Percentiles rank a stretch among this genome's conserved stretches.
Conservation (phyloP, 2,329 filamentous ascomycete genomes). For the Paracorniculantispora psalliotae region DNA sequence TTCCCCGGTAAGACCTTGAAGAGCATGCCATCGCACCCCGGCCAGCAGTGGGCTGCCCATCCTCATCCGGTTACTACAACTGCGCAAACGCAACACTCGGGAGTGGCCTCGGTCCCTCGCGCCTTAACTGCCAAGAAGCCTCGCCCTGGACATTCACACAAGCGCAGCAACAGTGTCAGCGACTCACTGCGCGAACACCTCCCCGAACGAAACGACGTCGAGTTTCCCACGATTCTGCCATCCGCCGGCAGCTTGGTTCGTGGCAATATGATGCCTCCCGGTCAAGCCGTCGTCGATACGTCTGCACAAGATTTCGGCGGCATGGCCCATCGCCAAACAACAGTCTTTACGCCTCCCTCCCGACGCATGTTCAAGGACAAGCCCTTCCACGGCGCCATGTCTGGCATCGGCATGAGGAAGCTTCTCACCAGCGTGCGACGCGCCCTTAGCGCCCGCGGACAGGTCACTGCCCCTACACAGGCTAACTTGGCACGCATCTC, state of each 20-base stretch:
- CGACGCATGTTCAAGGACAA: constrained; percentile 39
- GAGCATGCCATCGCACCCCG: constrained; percentile 33
- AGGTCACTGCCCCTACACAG: constrained; percentile 39
- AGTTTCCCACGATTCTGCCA: constrained; percentile 57
- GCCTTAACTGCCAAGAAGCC: constrained; percentile 55
- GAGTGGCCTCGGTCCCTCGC: constrained; percentile 52
- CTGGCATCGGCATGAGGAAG: constrained; percentile 73
- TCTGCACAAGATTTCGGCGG: constrained; percentile 46
- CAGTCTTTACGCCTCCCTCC: constrained; percentile 41
- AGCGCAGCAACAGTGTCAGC: constrained; percentile 80
- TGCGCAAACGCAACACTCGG: constrained; percentile 36
- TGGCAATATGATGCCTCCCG: constrained; percentile 77
- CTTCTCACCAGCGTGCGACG: constrained; percentile 82
- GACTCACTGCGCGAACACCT: constrained; percentile 73
- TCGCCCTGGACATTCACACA: constrained; percentile 59
- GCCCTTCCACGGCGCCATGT: constrained; percentile 55
- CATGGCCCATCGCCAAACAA: constrained; percentile 47
- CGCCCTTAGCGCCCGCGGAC: constrained; percentile 62
- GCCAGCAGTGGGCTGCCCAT: constrained; percentile 47
- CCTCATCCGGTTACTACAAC: constrained; percentile 35
- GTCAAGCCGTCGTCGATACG: constrained; percentile 72
- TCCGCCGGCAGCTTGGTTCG: constrained; percentile 82
- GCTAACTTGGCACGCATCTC: constrained; percentile 44
- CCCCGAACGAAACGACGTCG: constrained; percentile 49
- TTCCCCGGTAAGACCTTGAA: constrained; percentile 51